A percentile compares a stretch with the other conserved stretches of the same genome.
These are phyloP conservation scores for Theobroma grandiflorum DNA, from an alignment of 441 rosid genomes.

Conservation along the genomic window DNA sequence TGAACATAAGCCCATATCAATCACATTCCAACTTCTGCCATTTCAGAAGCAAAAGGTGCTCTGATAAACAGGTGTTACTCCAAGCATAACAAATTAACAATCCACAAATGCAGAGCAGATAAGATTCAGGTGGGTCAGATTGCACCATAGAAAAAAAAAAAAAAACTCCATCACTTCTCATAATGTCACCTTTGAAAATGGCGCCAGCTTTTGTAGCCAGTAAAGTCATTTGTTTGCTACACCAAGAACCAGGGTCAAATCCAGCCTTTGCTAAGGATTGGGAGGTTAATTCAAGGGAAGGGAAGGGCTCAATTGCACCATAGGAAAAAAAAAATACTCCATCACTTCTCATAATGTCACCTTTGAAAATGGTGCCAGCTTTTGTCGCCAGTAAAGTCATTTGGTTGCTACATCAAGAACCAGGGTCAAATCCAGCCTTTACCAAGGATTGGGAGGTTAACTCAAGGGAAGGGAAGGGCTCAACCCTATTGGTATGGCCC, in stretches of 20 bases:
- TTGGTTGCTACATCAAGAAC: slow-evolving; percentile 1
- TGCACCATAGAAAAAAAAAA: not conserved
- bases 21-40: not conserved
- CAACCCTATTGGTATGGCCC: not conserved
- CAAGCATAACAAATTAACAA: not conserved
- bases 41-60: not conserved
- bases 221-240: not conserved
- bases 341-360: not conserved
- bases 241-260: not conserved
- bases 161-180: not conserved
- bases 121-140: not conserved
- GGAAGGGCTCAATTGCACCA: no score
- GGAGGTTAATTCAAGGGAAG: not conserved
- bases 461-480: not conserved
- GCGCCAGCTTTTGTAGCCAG: slow-evolving; percentile 2
- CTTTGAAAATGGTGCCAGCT: not conserved
- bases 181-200: not conserved
- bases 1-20: not conserved
- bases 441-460: not conserved
- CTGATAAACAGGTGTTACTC: not conserved
- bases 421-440: not conserved
- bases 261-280: not conserved
- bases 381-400: not conserved
- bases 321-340: not conserved
- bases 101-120: not conserved